Base-by-base conservation (phyloP, 352 stramenopile genomes). In the Halophytophthora batemanensis region DNA sequence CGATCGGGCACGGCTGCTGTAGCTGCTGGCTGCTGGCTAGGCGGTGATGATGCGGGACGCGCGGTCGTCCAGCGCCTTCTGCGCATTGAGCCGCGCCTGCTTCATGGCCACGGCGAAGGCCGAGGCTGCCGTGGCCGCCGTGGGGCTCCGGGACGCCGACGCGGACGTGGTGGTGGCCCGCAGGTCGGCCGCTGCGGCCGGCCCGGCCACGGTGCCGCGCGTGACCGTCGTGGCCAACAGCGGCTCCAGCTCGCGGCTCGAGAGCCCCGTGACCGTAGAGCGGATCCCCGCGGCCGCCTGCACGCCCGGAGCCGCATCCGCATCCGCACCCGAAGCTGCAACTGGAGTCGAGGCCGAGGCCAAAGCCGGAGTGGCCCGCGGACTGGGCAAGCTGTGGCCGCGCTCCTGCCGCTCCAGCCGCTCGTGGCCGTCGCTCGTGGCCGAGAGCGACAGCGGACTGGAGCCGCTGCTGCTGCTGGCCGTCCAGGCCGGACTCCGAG, bases 41-140 rank as follows among this genome's bases (percentile, higher is more conserved):
- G 63, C 63, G 7, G 63, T 40, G 31, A 69, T 59, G 23, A 74
- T 56, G 15, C 64, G 64, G 6, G 63, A 69, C 13, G 72, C 59
- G 23, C 72, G 72, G 45, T 82, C 72, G 38, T 83, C 69, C 15
- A 83, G 66, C 6, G 72, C 72, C 37, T 79, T 79, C 39, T 90
- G 79, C 15, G 79, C 76, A 45, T 87, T 87, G 21, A 90, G 53
- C 34, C 79, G 73, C 31, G 79, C 76, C 53, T 90, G 74, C 53
- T 90, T 90, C 79, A 90, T 90, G 12, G 79, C 79, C 8, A 90
- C 57, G 25, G 79, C 79, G 60, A 90, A 90, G 10, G 79, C 79
- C 1, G 74, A 87, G 22, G 76, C 76, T 12, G 79, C 76, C 8
- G 71, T 67, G 17, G 64, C 72, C 29, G 74, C 74, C 0, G 66